phyloP scores from a whole-genome alignment of 2,329 filamentous ascomycete genomes.

The Lojkania enalia region DNA sequence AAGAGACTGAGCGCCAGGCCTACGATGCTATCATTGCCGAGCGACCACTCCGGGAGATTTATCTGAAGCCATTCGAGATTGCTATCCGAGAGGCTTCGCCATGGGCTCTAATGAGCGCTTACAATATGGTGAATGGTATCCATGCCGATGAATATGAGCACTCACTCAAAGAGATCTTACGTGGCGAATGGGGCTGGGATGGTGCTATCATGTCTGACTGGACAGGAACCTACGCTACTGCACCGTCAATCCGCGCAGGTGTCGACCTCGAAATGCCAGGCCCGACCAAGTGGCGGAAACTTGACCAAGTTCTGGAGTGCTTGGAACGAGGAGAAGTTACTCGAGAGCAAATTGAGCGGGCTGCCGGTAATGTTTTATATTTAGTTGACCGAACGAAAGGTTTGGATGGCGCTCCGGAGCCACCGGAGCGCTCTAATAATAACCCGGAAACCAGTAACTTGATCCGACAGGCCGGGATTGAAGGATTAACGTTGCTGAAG shows the following conservation, averaged over 20 bases:
- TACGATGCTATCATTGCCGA: slow-evolving; percentile 68
- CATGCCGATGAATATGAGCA: slow-evolving; percentile 46
- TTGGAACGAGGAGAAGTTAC: slow-evolving; percentile 42
- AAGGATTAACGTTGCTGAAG: slow-evolving; percentile 67
- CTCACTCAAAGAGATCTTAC: slow-evolving; percentile 48
- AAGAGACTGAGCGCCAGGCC: slow-evolving; percentile 68
- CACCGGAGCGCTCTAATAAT: slow-evolving; percentile 59
- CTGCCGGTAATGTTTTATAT: slow-evolving; percentile 62
- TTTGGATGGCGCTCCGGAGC: slow-evolving; percentile 58
- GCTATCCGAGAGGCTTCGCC: slow-evolving; percentile 68
- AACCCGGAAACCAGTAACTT: slow-evolving; percentile 59
- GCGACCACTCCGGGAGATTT: slow-evolving; percentile 68
- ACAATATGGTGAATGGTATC: slow-evolving; percentile 67
- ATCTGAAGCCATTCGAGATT: slow-evolving; percentile 76
- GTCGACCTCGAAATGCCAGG: slow-evolving; percentile 49
- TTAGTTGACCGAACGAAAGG: slow-evolving; percentile 64
- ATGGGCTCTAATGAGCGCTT: slow-evolving; percentile 71
- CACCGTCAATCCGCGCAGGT: slow-evolving; percentile 43
- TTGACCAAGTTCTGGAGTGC: slow-evolving; percentile 39
- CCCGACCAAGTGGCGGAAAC: slow-evolving; percentile 45
- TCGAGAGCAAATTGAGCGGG: slow-evolving; percentile 54
- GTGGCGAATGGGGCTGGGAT: slow-evolving; percentile 48
- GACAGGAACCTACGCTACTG: slow-evolving; percentile 47
- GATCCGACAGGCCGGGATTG: slow-evolving; percentile 63
- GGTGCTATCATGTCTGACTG: slow-evolving; percentile 50